phyloP scores from a whole-genome alignment of 345 rosid genomes.

The Eucalyptus caleyi region DNA sequence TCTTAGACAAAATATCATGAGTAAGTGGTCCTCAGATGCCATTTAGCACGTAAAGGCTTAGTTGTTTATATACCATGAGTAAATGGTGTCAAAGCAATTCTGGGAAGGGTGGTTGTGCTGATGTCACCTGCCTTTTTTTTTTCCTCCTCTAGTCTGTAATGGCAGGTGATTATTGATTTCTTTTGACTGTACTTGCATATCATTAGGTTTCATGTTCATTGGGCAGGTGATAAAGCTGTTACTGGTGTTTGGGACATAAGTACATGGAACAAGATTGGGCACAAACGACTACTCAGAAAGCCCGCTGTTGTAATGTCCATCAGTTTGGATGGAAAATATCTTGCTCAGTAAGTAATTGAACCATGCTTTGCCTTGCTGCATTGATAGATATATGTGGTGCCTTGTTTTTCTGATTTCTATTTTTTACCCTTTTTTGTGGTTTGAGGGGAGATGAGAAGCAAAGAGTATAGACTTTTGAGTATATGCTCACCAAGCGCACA shows the following conservation, averaged over 20 bases:
- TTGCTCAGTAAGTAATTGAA: slow-evolving; percentile 54
- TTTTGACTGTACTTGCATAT: background rate
- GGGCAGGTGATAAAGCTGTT: slow-evolving; percentile 54
- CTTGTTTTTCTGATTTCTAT: background rate
- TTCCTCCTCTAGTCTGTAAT: background rate
- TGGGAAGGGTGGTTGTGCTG: background rate
- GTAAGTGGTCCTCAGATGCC: background rate
- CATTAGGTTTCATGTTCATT: background rate
- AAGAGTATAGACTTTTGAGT: background rate
- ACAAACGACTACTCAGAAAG: slow-evolving; percentile 75
- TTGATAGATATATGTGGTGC: background rate
- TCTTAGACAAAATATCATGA: background rate
- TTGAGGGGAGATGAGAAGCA: background rate
- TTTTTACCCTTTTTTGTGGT: background rate
- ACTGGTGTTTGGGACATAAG: slow-evolving; percentile 83
- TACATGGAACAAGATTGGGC: slow-evolving; percentile 87
- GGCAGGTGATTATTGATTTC: background rate
- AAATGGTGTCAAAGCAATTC: background rate
- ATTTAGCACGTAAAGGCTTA: background rate
- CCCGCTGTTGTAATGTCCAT: slow-evolving; percentile 72
- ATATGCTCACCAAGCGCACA: background rate
- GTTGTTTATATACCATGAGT: background rate
- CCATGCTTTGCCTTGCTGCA: background rate
- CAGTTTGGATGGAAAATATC: slow-evolving; percentile 92
- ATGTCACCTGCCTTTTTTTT: background rate